phyloP scores from a whole-genome alignment of 2,329 filamentous ascomycete species.

The Alternaria brassicicola region DNA sequence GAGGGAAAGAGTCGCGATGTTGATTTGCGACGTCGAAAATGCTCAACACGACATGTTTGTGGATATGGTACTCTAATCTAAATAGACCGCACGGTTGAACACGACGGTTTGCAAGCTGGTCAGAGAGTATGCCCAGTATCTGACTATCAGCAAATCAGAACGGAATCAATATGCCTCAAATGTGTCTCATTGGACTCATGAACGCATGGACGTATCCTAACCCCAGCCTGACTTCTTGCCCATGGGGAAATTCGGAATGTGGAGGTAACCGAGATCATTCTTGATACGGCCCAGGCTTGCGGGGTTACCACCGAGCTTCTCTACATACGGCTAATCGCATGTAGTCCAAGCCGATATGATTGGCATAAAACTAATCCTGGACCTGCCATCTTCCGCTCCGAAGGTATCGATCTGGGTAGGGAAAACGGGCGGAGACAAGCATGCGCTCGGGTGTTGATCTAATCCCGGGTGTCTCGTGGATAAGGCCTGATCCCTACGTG shows the following conservation, averaged over 20 bases:
- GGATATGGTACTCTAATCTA: conserved; percentile 3
- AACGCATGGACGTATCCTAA: conserved; percentile 12
- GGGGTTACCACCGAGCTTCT: neutral
- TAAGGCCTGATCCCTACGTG: neutral
- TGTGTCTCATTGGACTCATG: conserved; percentile 5
- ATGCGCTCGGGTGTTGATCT: neutral
- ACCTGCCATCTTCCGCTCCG: neutral
- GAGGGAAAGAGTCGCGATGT: no score
- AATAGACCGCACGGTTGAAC: conserved; percentile 2
- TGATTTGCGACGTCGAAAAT: neutral
- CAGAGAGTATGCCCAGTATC: neutral
- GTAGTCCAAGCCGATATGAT: neutral
- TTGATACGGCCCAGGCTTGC: conserved; percentile 8
- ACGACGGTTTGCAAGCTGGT: neutral
- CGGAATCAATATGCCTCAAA: neutral
- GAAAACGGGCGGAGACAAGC: neutral
- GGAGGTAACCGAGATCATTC: conserved; percentile 11
- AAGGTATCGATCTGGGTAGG: neutral
- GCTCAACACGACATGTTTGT: neutral
- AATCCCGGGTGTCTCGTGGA: neutral
- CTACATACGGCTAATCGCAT: neutral
- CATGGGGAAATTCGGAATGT: conserved; percentile 27
- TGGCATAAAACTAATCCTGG: neutral
- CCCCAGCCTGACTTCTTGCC: conserved; percentile 9
- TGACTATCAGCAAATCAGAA: neutral